A percentile compares a stretch with the other conserved stretches of the same genome.
Evolutionary conservation across 2,329 filamentous ascomycete species (phyloP).

Genomic region (Fusarium sarcochroum): DNA sequence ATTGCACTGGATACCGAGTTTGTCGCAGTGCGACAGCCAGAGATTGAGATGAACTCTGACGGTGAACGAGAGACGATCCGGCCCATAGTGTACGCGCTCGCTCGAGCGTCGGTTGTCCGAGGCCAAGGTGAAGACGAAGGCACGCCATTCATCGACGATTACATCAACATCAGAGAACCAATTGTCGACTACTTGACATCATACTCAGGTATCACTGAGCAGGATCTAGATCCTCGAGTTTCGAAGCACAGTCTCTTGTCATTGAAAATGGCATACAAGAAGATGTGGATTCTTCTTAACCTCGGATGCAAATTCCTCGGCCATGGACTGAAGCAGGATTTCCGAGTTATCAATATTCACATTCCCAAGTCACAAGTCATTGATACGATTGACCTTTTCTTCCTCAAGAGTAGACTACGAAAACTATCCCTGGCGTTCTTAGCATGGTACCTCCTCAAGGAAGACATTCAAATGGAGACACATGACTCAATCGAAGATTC

Average conservation of each 20-base stretch:
- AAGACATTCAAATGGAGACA: slow-evolving; percentile 92
- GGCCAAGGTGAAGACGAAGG: slow-evolving; percentile 84
- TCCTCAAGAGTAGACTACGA: slow-evolving; percentile 83
- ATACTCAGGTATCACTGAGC: slow-evolving; percentile 90
- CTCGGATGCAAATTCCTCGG: slow-evolving; percentile 94
- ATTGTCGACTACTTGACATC: slow-evolving; percentile 96
- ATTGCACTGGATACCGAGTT: slow-evolving; percentile 97
- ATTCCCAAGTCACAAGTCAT: slow-evolving; percentile 92
- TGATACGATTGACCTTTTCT: slow-evolving; percentile 94
- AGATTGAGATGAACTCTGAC: slow-evolving; percentile 96
- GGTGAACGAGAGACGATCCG: slow-evolving; percentile 91
- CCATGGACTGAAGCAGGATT: slow-evolving; percentile 94
- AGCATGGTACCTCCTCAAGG: slow-evolving; percentile 90
- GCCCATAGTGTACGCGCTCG: slow-evolving; percentile 90
- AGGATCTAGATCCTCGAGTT: slow-evolving; percentile 85
- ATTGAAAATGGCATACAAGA: slow-evolving; percentile 95
- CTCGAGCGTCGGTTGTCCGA: slow-evolving; percentile 91
- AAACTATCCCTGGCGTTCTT: slow-evolving; percentile 92
- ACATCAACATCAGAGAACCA: slow-evolving; percentile 90
- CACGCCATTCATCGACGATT: slow-evolving; percentile 94
- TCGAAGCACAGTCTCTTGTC: slow-evolving; percentile 87
- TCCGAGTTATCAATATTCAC: slow-evolving; percentile 98
- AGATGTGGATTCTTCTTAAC: slow-evolving; percentile 96
- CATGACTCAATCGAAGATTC: slow-evolving; percentile 98
- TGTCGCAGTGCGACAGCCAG: slow-evolving; percentile 90